A percentile compares a stretch with the other conserved stretches of the same genome.
Evolutionary conservation across 768 basidiomycete genomes (phyloP).

Genomic region (Psilocybe cyanescens): DNA sequence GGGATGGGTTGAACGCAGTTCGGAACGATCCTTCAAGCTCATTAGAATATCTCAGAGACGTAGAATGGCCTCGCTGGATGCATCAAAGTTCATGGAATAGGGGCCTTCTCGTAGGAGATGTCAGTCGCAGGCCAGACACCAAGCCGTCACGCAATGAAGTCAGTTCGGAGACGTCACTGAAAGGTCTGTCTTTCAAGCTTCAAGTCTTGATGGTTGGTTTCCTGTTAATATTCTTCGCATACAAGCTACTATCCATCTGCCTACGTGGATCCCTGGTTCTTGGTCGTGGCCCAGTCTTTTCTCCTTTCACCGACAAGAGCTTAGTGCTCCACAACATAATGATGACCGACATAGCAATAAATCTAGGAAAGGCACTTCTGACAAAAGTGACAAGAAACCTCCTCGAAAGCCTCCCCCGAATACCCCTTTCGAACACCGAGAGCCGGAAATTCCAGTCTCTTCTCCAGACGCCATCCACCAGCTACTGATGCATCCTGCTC

Average conservation of each 20-base stretch:
- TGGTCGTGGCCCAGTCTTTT: slow-evolving; percentile 31
- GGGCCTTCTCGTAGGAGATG: slow-evolving; percentile 5
- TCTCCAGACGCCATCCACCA: slow-evolving; percentile 62
- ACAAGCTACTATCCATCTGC: slow-evolving; percentile 19
- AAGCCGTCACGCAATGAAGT: background rate
- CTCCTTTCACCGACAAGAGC: slow-evolving; percentile 14
- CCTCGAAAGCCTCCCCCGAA: background rate
- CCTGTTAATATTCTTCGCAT: background rate
- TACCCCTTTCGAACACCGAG: slow-evolving; percentile 3
- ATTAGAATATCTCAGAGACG: background rate
- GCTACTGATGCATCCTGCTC: slow-evolving; percentile 74
- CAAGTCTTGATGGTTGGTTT: background rate
- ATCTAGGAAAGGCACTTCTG: slow-evolving; percentile 19
- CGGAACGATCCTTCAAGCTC: slow-evolving; percentile 6
- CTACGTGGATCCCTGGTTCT: slow-evolving; percentile 24
- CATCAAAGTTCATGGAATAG: slow-evolving; percentile 27
- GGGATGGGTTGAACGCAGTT: slow-evolving; percentile 5
- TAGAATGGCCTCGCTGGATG: slow-evolving; percentile 33
- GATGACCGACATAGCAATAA: slow-evolving; percentile 14
- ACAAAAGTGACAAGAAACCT: slow-evolving; percentile 18
- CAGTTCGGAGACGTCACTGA: slow-evolving; percentile 11
- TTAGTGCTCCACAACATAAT: slow-evolving; percentile 10
- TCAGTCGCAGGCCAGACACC: background rate
- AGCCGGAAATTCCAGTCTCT: slow-evolving; percentile 13
- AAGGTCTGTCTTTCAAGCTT: slow-evolving; percentile 5